Base-by-base conservation (phyloP, 176 grass and related monocot species). In the Eleusine indica region DNA sequence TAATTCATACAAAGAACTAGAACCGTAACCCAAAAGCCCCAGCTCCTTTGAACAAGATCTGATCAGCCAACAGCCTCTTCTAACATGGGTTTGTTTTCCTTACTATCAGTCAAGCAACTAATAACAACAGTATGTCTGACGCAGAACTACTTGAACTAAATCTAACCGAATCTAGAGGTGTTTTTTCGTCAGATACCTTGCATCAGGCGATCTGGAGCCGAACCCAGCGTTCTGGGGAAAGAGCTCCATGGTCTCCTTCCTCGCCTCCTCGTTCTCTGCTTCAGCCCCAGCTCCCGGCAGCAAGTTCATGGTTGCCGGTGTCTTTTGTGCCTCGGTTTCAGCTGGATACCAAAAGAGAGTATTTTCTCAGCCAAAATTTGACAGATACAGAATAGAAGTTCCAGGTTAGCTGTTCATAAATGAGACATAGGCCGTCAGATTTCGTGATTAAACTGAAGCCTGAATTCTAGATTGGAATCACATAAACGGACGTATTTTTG, bases 201-300 rank as follows among this genome's bases (percentile, higher is more conserved):
- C 81, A 90, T 78, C 70, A 63, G 62, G 17, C 29, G 48, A 41
- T 32, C 49, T 72, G 16, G 79, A 30, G 80, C 66, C 60, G 54
- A 92, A 94, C 35, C 85, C 93, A 7, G 84, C 19, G 71, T 79
- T 83, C 86, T 94, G 94, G 21, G 94, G 91, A 77, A 92, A 94
- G 44, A 97, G 80, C 15, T 90, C 87, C 89, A 91, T 89, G 41
- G 68, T 87, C 76, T 75, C 81, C 70, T 84, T 87, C 39, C 25
- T 77, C 42, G 39, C 47, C 21, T 40, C 68, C 28, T 71, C 79
- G 9, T 71, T 44, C 37, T 86, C 75, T 4, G 56, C 81, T 38
- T 76, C 75, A 64, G 61, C 11, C 25, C 61, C 61, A 29, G 25
- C 25, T 11, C 60, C 61, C 1, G 61, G 61, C 61, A 64, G 22